Evolutionary conservation across 2,329 filamentous ascomycete genomes (phyloP).

Genomic region (Stemphylium vesicarium): DNA sequence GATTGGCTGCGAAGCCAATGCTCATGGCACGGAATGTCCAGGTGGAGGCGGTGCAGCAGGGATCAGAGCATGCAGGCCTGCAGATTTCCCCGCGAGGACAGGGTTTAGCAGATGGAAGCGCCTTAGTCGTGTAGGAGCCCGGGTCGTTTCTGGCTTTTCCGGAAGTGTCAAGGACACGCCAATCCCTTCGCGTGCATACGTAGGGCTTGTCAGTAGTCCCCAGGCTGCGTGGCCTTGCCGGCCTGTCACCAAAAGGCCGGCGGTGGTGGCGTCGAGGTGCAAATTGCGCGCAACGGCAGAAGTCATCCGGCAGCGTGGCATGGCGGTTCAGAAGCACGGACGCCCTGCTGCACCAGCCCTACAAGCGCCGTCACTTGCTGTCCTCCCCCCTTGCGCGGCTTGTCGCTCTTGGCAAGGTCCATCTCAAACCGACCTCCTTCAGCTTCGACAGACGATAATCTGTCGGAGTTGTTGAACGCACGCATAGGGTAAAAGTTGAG

Average conservation of each 20-base stretch:
- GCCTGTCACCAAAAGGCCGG: neutral
- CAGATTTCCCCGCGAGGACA: no score
- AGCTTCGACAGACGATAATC: no score
- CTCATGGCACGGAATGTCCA: conserved; percentile 28
- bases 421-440: no score
- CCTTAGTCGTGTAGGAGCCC: conserved; percentile 28
- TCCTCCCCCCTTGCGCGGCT: neutral
- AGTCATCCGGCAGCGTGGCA: conserved; percentile 27
- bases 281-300: conserved; percentile 7
- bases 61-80: conserved; percentile 34
- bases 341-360: conserved; percentile 25
- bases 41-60: conserved; percentile 29
- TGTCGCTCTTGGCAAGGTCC: no score
- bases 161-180: conserved; percentile 10
- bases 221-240: conserved; percentile 3
- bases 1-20: conserved; percentile 31
- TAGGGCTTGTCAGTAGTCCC: conserved; percentile 9
- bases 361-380: conserved; percentile 14
- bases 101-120: no score
- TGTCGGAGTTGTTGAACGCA: no score
- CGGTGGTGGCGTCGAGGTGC: neutral
- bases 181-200: conserved; percentile 10
- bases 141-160: conserved; percentile 9
- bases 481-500: no score
- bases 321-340: conserved; percentile 6